Base-by-base conservation (phyloP, 2,329 filamentous ascomycete species). In the Elsinoe perseae region DNA sequence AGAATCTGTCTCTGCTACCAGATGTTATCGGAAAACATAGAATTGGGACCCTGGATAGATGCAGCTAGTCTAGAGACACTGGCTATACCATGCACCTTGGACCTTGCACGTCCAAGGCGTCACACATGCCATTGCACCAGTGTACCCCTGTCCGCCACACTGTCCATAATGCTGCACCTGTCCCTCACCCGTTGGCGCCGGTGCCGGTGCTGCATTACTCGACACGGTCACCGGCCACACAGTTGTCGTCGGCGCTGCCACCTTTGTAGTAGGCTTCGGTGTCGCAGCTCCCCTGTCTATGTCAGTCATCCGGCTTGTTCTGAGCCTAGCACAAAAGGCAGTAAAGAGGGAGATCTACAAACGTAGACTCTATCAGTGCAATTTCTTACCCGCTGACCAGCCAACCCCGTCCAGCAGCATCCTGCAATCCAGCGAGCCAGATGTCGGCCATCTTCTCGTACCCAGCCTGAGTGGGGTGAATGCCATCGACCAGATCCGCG, bases 81-180 rank as follows among this genome's bases (percentile, higher is more conserved):
- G 70, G 8, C 66, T 71, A 60, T 73, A 73, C 52, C 64, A 73
- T 6, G 65, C 62, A 53, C 68, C 70, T 58, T 62, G 54, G 20
- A 60, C 60, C 14, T 65, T 61, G 63, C 70, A 73, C 21, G 64
- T 69, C 44, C 65, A 69, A 4, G 65, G 66, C 56, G 65, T 64
- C 9, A 42, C 64, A 57, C 71, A 73, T 2, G 57, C 60, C 7
- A 68, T 72, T 4, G 68, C 55, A 2, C 69, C 70, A 9, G 64
- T 66, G 63, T 65, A 72, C 36, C 62, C 63, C 18, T 42, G 59
- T 9, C 71, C 71, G 27, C 71, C 70, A 52, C 71, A 71, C 55
- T 70, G 69, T 23, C 50, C 56, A 36, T 61, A 63, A 14, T 57
- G 56, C n/a, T 50, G 42, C 30, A 63, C 66, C n/a, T 5, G 56